These are phyloP conservation scores for Globisporangium megalacanthum DNA, from an alignment of 352 stramenopile species.

Conservation along the genomic window DNA sequence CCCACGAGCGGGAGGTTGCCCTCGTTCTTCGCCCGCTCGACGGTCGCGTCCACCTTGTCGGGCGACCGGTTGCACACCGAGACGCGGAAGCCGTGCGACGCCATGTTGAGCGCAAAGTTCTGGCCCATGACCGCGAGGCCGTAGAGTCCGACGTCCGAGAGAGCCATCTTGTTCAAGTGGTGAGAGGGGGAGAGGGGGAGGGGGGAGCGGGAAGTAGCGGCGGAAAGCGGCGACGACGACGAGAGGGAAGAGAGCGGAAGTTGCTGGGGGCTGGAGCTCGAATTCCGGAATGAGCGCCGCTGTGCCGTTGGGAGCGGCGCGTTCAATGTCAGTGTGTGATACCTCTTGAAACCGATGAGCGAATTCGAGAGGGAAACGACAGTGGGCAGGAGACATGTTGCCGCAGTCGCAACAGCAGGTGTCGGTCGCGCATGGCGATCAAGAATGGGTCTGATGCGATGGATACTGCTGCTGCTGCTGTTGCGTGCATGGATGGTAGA, in stretches of 20 bases:
- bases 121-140: constrained; percentile 95
- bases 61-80: constrained; percentile 97
- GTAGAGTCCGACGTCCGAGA: constrained; percentile 87
- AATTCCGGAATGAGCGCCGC: constrained; percentile 22
- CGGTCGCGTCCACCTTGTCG: constrained; percentile 95
- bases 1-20: constrained; percentile 93
- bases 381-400: constrained; percentile 1
- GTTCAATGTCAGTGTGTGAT: constrained; percentile 3
- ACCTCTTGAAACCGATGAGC: constrained; percentile 14
- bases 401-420: neutral
- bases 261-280: constrained; percentile 15
- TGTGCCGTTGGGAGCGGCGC: neutral
- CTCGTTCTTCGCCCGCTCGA: constrained; percentile 93
- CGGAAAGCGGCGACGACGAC: neutral
- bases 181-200: constrained; percentile 2
- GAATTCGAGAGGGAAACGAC: constrained; percentile 2
- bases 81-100: constrained; percentile 94
- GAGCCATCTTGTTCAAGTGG: constrained; percentile 33
- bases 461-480: neutral
- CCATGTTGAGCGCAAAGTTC: constrained; percentile 99
- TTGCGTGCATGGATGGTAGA: too few relatives aligned
- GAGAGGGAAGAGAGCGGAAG: neutral
- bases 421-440: too few relatives aligned
- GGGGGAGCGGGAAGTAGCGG: neutral
- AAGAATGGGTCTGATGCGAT: neutral